These are phyloP conservation scores for Starmerella asiatica DNA, from an alignment of 805 yeast species.

Conservation along the genomic window DNA sequence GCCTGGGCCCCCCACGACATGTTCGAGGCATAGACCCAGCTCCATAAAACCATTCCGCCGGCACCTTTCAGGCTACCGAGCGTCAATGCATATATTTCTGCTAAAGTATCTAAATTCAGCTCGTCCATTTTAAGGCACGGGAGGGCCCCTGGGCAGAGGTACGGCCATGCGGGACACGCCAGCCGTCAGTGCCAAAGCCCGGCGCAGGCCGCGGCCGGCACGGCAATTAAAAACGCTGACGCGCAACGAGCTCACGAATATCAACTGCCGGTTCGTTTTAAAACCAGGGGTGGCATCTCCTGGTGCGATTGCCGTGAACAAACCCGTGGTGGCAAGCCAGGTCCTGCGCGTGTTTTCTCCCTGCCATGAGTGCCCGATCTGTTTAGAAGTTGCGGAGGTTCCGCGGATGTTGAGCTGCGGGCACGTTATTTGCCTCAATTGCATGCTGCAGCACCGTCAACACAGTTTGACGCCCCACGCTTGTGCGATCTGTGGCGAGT, in stretches of 20 bases:
- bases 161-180: not conserved
- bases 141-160: not conserved
- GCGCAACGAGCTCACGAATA: constrained; percentile 41
- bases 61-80: constrained; percentile 14
- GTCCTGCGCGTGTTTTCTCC: constrained; percentile 65
- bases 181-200: not conserved
- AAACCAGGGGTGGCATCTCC: constrained; percentile 43
- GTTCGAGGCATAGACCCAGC: constrained; percentile 6
- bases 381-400: constrained; percentile 71
- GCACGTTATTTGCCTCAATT: constrained; percentile 74
- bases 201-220: not conserved
- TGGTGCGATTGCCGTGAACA: constrained; percentile 29
- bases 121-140: too few species aligned
- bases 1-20: constrained; percentile 2
- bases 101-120: not conserved
- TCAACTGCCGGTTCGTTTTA: constrained; percentile 72
- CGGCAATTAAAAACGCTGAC: constrained; percentile 8
- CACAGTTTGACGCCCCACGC: constrained; percentile 20
- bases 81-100: constrained; percentile 10
- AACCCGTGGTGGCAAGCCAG: constrained; percentile 46
- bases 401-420: constrained; percentile 96
- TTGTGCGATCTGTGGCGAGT: constrained; percentile 21
- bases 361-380: constrained; percentile 74
- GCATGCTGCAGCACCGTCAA: constrained; percentile 59
- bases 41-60: constrained; percentile 13